Conservation (phyloP, 2,329 filamentous ascomycete species). For the Monosporascus sp. region DNA sequence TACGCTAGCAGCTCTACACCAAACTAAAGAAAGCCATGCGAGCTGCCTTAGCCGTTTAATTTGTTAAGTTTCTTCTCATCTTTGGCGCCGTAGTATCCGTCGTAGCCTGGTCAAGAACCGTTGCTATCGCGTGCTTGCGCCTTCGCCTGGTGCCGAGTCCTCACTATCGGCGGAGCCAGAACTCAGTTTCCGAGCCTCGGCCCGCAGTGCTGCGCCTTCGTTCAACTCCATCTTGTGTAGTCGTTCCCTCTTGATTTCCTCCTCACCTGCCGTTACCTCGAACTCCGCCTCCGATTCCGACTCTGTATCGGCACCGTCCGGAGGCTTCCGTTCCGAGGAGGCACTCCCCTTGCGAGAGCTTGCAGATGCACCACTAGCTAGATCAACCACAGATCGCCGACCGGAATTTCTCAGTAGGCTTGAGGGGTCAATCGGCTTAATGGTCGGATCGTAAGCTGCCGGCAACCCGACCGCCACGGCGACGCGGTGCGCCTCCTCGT, state of each 20-base stretch:
- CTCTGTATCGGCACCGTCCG: slow-evolving; percentile 31
- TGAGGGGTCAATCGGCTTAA: slow-evolving; percentile 47
- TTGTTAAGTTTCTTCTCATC: neutral
- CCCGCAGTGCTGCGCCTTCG: slow-evolving; percentile 26
- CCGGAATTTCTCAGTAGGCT: slow-evolving; percentile 17
- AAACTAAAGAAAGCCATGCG: neutral
- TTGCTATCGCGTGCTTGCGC: neutral
- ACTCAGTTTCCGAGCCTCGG: slow-evolving; percentile 24
- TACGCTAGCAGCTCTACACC: neutral
- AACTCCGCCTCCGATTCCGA: slow-evolving; percentile 38
- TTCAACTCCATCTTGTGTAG: slow-evolving; percentile 28
- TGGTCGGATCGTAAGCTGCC: slow-evolving; percentile 58
- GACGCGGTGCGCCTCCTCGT: slow-evolving; percentile 61
- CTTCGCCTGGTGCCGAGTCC: slow-evolving; percentile 27
- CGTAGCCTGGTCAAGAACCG: neutral
- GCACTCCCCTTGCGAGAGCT: slow-evolving; percentile 30
- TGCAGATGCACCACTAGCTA: slow-evolving; percentile 17
- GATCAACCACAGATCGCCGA: slow-evolving; percentile 12
- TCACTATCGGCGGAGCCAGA: slow-evolving; percentile 31
- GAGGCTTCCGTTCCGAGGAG: slow-evolving; percentile 34
- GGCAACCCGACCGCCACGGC: slow-evolving; percentile 59
- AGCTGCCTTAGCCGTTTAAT: neutral
- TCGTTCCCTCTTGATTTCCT: slow-evolving; percentile 39
- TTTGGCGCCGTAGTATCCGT: neutral
- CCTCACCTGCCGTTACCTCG: slow-evolving; percentile 32